phyloP scores from a whole-genome alignment of 345 rosid genomes.

The Citrus sp. region DNA sequence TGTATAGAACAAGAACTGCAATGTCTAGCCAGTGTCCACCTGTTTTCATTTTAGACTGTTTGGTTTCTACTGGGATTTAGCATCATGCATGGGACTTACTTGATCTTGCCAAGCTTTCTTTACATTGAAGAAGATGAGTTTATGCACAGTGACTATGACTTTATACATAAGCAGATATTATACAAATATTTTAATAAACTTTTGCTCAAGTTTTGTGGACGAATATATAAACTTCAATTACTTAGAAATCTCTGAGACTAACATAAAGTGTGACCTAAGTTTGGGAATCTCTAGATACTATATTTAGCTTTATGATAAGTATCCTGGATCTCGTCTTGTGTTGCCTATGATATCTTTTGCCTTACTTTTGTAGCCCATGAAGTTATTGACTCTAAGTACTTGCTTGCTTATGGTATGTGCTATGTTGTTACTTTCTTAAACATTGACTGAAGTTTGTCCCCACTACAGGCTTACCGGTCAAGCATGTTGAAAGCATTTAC shows the following conservation, averaged over 20 bases:
- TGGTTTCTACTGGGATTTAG: background rate
- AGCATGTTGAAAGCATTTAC: slow-evolving; percentile 95
- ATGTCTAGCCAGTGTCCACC: background rate
- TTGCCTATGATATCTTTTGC: background rate
- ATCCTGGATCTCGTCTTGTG: background rate
- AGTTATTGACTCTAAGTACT: background rate
- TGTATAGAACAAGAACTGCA: background rate
- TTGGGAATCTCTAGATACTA: background rate
- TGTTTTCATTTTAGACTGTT: background rate
- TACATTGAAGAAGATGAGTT: background rate
- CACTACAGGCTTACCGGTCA: slow-evolving; percentile 68
- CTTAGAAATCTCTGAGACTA: background rate
- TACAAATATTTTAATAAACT: background rate
- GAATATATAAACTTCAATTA: background rate
- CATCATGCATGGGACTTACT: background rate
- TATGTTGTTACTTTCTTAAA: background rate
- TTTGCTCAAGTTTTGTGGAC: background rate
- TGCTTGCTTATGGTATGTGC: background rate
- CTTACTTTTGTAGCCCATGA: background rate
- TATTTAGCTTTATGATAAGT: background rate
- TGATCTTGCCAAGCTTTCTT: background rate
- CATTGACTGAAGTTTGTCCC: slow-evolving; percentile 11
- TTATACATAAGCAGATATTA: background rate
- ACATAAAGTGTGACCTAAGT: background rate
- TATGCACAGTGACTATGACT: background rate